A percentile compares a stretch with the other conserved stretches of the same genome.
These are phyloP conservation scores for Leccinellum luteum DNA, from an alignment of 768 basidiomycete genomes.

Conservation along the genomic window DNA sequence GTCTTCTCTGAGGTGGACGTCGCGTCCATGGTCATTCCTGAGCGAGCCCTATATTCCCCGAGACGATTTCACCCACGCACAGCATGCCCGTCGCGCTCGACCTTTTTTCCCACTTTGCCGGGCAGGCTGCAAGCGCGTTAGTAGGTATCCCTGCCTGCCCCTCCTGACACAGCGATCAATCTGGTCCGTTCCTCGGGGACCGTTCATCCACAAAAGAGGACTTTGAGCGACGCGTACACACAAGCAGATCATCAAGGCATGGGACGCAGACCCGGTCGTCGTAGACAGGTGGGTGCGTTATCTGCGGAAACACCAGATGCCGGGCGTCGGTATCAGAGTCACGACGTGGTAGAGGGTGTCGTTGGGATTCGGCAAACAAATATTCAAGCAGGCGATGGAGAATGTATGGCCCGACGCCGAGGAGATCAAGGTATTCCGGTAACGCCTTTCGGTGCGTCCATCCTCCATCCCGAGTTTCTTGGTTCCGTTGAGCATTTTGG, in stretches of 20 bases:
- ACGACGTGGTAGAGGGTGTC: constrained; percentile 72
- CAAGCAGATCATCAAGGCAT: constrained; percentile 86
- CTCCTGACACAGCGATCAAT: constrained; percentile 76
- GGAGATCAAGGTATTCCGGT: constrained; percentile 39
- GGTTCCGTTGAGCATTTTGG: too few relatives aligned
- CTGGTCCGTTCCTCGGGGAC: constrained; percentile 83
- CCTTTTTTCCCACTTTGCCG: constrained; percentile 80
- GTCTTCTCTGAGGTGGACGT: constrained; percentile 37
- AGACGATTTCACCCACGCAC: constrained; percentile 60
- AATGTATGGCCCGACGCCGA: constrained; percentile 31
- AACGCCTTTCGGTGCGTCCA: too few relatives aligned
- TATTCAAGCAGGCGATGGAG: constrained; percentile 35
- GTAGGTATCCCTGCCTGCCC: constrained; percentile 72
- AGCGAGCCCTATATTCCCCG: constrained; percentile 55
- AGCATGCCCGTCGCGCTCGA: constrained; percentile 76
- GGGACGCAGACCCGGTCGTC: constrained; percentile 78
- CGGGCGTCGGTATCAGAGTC: constrained; percentile 85
- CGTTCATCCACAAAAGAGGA: constrained; percentile 97
- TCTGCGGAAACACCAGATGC: constrained; percentile 67
- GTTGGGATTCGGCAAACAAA: constrained; percentile 47
- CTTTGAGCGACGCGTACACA: constrained; percentile 82
- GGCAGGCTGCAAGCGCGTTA: constrained; percentile 82
- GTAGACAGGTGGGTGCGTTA: constrained; percentile 82
- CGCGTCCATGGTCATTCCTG: constrained; percentile 59
- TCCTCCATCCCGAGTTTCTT: too few relatives aligned